Evolutionary conservation across 106 monocot genomes (phyloP), one percentile per base, ranked within the genome.

Genomic region (Allium fistulosum): DNA sequence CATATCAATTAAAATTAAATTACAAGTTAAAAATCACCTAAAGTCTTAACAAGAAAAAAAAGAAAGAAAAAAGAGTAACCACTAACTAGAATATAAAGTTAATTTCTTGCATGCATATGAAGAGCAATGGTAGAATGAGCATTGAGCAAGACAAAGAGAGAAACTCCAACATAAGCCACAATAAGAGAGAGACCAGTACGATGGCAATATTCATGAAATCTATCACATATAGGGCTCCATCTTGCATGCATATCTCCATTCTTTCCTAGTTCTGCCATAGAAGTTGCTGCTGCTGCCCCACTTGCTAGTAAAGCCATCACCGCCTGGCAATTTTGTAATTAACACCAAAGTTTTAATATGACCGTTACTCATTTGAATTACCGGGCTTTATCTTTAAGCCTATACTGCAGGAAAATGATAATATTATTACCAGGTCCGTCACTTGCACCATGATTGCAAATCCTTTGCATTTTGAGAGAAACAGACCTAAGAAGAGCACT

Each of bases 191-290:
- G 61, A 11, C 78, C 77, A 22, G 83, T 74, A 3, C 59, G 76
- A 51, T 51, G 12, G 79, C 92, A 93, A 70, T 77, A 93, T 8
- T 76, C 48, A 10, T 49, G 26, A 48, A 88, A 93, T 15, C 53
- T 78, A 72, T 79, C 76, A 70, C 92, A 93, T 72, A 85, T 73
- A 7, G 88, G 88, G 58, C 72, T 88, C 92, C 92, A 93, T 26
- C 79, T 68, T 5, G 85, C 73, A 51, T 83, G 80, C 62, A 53
- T 13, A 75, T 88, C 88, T 5, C 88, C 92, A 48, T 93, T 71
- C 79, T 81, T 85, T 0, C 74, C 83, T 11, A 93, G 73, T 49
- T 79, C 82, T 10, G 78, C 85, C 66, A 93, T 81, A 0, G 85
- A 61, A 0, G 85, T 48, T 8, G 92, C 88, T 12, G 85, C 80